Conservation (phyloP, 2,329 filamentous ascomycete species). For the Rutstroemia sp. region DNA sequence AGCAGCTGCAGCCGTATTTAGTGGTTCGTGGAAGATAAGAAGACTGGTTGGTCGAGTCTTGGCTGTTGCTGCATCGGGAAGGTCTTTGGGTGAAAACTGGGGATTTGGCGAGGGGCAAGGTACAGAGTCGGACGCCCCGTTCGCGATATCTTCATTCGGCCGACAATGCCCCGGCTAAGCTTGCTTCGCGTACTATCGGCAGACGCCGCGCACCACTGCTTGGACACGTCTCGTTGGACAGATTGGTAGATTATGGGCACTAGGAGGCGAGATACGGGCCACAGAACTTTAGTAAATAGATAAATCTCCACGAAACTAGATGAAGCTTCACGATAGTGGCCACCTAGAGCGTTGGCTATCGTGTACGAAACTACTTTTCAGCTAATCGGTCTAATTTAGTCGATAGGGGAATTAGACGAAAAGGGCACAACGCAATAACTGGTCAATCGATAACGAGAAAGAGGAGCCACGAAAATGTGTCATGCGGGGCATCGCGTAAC, state of each 20-base stretch:
- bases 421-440: neutral
- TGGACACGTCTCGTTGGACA: neutral
- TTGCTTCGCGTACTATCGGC: neutral
- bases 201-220: slow-evolving; percentile 4
- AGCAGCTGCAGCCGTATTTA: neutral
- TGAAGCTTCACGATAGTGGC: neutral
- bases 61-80: slow-evolving; percentile 6
- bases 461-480: slow-evolving; percentile 3
- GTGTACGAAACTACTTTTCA: neutral
- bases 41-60: slow-evolving; percentile 3
- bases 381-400: neutral
- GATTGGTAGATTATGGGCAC: neutral
- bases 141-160: neutral
- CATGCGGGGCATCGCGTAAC: slow-evolving; percentile 7
- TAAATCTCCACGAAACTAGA: too few species aligned
- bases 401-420: neutral
- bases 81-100: neutral
- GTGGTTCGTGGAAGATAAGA: slow-evolving; percentile 7
- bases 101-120: slow-evolving; percentile 1
- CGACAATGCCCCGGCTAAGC: neutral
- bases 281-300: neutral
- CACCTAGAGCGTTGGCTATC: neutral
- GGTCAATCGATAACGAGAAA: neutral
- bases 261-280: neutral
- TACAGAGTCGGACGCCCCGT: neutral